Evolutionary conservation across 192 early-diverging fungal species (phyloP), one percentile per base, ranked within the genome.

Genomic region (Dissophora globulifera): DNA sequence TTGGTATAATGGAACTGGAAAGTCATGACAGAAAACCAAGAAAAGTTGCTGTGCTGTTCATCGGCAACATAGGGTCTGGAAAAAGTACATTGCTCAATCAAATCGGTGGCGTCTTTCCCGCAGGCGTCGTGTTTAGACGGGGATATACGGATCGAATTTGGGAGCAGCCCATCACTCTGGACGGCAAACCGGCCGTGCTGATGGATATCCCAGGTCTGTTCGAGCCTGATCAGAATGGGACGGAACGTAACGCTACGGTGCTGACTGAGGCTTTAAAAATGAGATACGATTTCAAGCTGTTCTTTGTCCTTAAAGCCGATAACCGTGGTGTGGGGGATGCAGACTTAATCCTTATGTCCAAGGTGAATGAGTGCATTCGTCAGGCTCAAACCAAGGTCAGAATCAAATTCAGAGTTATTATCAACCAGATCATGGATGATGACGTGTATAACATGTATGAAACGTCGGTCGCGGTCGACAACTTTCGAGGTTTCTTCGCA

Each of bases 121-220:
- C 64, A 5, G 64, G 64, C 22, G 46, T 38, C 32, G 16, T 1
- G 32, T 49, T 67, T 16, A 12, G 41, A 23, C 2, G 40, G 35
- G 54, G 64, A 1, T 49, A 19, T 25, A 50, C 64, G 1, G 38
- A 33, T 8, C 43, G 9, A 2, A 22, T 50, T 15, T 25, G 11
- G 0, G 47, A 57, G 15, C 1, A 2, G 13, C 2, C 5, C 17
- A 23, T 60, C 30, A 30, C 16, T 4, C 12, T 60, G 13, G 22
- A 47, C 35, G 58, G 58, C 2, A 8, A 3, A 30, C 27, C 25
- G 4, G 58, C 33, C 1, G 11, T 19, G 9, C n/a, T 60, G 30
- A 60, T 60, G 10, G 58, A 60, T 30, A 19, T 60, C 29, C 58
- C 58, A 22, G 58, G 58, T 9, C 7, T 60, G 15, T 60, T 20